These are phyloP conservation scores for Bruguiera parviflora DNA, from an alignment of 345 rosid species.

Conservation along the genomic window DNA sequence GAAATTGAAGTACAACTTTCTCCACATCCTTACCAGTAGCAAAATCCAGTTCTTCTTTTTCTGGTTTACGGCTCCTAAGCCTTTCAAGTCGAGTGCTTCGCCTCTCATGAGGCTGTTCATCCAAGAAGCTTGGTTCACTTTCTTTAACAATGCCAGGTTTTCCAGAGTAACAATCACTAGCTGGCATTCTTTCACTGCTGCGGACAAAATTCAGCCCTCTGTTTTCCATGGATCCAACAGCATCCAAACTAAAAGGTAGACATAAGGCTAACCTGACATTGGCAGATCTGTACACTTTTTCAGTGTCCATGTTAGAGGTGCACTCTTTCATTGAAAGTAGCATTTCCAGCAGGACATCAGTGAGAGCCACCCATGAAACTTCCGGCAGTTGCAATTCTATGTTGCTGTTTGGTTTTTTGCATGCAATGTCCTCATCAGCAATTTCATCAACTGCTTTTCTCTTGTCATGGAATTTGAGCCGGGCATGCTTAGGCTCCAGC, in stretches of 20 bases:
- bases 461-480: slow-evolving; percentile 84
- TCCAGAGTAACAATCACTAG: slow-evolving; percentile 45
- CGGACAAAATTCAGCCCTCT: slow-evolving; percentile 33
- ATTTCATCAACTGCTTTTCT: slow-evolving; percentile 62
- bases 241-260: slow-evolving; percentile 44
- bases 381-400: slow-evolving; percentile 56
- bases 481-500: slow-evolving; percentile 74
- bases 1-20: slow-evolving; percentile 58
- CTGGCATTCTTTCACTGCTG: slow-evolving; percentile 36
- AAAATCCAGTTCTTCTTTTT: slow-evolving; percentile 74
- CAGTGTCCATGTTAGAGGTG: slow-evolving; percentile 30
- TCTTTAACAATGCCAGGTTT: slow-evolving; percentile 46
- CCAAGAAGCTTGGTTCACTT: slow-evolving; percentile 45
- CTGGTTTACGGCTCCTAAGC: slow-evolving; percentile 93
- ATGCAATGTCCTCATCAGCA: slow-evolving; percentile 41
- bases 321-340: slow-evolving; percentile 46
- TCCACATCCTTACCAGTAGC: slow-evolving; percentile 55
- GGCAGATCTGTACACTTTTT: slow-evolving; percentile 48
- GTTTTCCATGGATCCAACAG: slow-evolving; percentile 39
- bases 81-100: slow-evolving; percentile 95
- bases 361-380: slow-evolving; percentile 69
- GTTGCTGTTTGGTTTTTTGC: slow-evolving; percentile 54
- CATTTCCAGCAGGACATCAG: slow-evolving; percentile 64
- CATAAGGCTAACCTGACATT: slow-evolving; percentile 60
- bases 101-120: slow-evolving; percentile 92